Conservation (phyloP, 768 basidiomycete species). For the Tylopilus balloui region DNA sequence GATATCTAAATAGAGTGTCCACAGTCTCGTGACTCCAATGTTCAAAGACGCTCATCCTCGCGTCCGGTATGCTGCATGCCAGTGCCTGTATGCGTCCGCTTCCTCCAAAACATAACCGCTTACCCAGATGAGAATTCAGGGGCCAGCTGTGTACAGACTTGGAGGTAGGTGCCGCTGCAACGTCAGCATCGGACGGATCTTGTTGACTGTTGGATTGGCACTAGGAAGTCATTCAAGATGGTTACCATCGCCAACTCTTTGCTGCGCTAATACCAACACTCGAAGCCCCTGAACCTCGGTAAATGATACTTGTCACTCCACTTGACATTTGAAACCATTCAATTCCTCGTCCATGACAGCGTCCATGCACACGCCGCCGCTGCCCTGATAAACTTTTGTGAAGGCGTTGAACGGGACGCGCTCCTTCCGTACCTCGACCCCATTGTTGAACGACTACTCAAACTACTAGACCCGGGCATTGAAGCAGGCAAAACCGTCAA, state of each 20-base stretch:
- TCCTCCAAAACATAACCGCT: neutral
- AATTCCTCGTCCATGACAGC: slow-evolving; percentile 38
- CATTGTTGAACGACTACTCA: slow-evolving; percentile 60
- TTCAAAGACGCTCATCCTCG: slow-evolving; percentile 76
- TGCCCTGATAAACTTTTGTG: slow-evolving; percentile 87
- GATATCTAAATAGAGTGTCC: neutral
- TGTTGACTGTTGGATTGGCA: neutral
- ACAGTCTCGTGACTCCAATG: slow-evolving; percentile 69
- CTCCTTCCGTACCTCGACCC: slow-evolving; percentile 75
- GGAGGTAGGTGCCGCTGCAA: slow-evolving; percentile 47
- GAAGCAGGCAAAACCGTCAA: slow-evolving; percentile 39
- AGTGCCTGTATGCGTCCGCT: slow-evolving; percentile 60
- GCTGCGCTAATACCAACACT: slow-evolving; percentile 66
- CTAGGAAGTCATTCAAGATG: slow-evolving; percentile 71
- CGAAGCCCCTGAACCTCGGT: slow-evolving; percentile 73
- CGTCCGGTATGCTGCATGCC: slow-evolving; percentile 73
- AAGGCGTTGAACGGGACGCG: slow-evolving; percentile 72
- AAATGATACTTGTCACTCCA: slow-evolving; percentile 6
- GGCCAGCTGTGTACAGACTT: slow-evolving; percentile 89
- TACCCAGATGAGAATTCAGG: slow-evolving; percentile 33
- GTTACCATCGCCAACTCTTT: slow-evolving; percentile 66
- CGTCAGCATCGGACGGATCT: neutral
- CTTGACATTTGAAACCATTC: slow-evolving; percentile 2
- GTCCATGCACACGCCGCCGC: slow-evolving; percentile 86
- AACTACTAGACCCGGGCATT: slow-evolving; percentile 52